A percentile compares a stretch with the other conserved stretches of the same genome.
Conservation (phyloP, 2,329 filamentous ascomycete genomes). For the Neonectria magnoliae region DNA sequence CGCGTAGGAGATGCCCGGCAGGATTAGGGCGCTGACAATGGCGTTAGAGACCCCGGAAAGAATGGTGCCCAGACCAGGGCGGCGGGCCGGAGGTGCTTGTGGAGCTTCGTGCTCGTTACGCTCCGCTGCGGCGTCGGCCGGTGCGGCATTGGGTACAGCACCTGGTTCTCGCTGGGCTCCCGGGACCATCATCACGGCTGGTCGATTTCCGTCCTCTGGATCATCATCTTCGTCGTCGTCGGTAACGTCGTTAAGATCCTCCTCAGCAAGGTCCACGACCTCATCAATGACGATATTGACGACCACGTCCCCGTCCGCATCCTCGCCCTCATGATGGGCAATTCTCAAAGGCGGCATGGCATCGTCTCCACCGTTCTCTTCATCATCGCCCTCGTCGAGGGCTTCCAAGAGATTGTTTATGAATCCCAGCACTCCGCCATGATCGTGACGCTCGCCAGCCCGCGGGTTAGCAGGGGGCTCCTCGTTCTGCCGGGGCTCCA, state of each 20-base stretch:
- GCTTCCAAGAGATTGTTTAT: conserved; percentile 51
- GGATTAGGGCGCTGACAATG: conserved; percentile 70
- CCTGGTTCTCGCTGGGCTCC: conserved; percentile 7
- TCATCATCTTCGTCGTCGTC: conserved; percentile 54
- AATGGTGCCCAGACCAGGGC: conserved; percentile 48
- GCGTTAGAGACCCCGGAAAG: conserved; percentile 59
- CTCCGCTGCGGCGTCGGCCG: conserved; percentile 9
- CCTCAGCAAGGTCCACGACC: conserved; percentile 37
- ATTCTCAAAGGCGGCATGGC: conserved; percentile 31
- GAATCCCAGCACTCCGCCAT: conserved; percentile 48
- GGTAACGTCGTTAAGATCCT: conserved; percentile 51
- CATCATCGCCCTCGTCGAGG: conserved; percentile 49
- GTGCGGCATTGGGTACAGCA: conserved; percentile 6
- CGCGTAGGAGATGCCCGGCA: conserved; percentile 82
- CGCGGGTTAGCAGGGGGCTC: conserved; percentile 27
- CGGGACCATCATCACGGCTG: conserved; percentile 4
- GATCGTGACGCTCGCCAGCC: conserved; percentile 37
- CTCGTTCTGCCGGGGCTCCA: conserved; percentile 40
- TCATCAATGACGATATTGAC: conserved; percentile 50
- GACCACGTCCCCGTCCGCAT: conserved; percentile 44
- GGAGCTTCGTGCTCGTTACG: conserved; percentile 48
- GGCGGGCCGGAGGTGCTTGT: conserved; percentile 47
- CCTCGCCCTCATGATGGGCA: conserved; percentile 29
- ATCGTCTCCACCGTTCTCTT: conserved; percentile 36
- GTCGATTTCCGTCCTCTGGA: conserved; percentile 29